These are phyloP conservation scores for Phytopythium vexans DNA, from an alignment of 352 stramenopile species.

Conservation along the genomic window DNA sequence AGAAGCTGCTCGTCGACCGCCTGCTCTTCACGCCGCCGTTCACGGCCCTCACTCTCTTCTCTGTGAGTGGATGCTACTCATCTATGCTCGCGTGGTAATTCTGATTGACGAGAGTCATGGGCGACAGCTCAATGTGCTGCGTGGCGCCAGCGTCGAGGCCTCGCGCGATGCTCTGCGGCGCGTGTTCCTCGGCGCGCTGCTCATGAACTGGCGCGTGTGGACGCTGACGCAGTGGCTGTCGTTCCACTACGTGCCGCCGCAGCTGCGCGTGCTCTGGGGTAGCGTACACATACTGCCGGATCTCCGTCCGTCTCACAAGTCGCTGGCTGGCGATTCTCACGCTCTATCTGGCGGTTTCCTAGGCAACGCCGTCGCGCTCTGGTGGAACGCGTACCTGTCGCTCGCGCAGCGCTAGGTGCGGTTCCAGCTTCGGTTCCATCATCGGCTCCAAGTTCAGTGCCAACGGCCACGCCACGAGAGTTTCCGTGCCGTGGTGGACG, in stretches of 20 bases:
- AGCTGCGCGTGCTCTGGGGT: slow-evolving; percentile 75
- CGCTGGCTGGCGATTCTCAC: background rate
- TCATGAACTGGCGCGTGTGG: slow-evolving; percentile 76
- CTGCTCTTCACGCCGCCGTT: slow-evolving; percentile 66
- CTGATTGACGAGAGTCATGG: slow-evolving; percentile 4
- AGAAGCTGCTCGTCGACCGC: slow-evolving; percentile 69
- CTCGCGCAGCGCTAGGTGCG: slow-evolving; percentile 41
- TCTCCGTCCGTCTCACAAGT: background rate
- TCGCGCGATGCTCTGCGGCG: slow-evolving; percentile 38
- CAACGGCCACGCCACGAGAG: too few relatives aligned
- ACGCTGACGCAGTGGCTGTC: slow-evolving; percentile 69
- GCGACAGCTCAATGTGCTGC: slow-evolving; percentile 54
- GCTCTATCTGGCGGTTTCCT: background rate
- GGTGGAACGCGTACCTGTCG: slow-evolving; percentile 81
- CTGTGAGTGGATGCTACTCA: slow-evolving; percentile 16
- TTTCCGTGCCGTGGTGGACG: too few relatives aligned
- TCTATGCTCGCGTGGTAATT: background rate
- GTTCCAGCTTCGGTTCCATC: background rate
- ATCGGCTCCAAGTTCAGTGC: too few relatives aligned
- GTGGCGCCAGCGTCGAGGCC: slow-evolving; percentile 40
- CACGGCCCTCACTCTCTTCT: slow-evolving; percentile 68
- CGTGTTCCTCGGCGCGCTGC: slow-evolving; percentile 47
- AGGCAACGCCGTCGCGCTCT: slow-evolving; percentile 71
- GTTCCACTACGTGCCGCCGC: slow-evolving; percentile 71
- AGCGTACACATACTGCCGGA: slow-evolving; percentile 8